phyloP scores from a whole-genome alignment of 2,329 filamentous ascomycete genomes.

The Pseudogymnoascus sp. region DNA sequence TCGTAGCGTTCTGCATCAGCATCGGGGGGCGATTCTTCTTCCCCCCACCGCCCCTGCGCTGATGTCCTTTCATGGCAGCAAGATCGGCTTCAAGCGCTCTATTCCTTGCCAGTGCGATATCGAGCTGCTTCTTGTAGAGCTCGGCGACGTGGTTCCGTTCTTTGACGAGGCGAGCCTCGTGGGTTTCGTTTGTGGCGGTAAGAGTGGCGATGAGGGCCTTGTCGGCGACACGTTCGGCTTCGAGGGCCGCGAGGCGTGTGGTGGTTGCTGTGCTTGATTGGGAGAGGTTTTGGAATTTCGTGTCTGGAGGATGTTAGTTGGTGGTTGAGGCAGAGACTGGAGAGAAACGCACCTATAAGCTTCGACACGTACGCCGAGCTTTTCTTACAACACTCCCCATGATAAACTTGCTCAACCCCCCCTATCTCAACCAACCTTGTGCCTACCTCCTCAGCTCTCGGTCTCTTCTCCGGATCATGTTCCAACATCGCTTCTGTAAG shows the following conservation, averaged over 20 bases:
- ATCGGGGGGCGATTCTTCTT: conserved; percentile 12
- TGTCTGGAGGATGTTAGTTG: conserved; percentile 14
- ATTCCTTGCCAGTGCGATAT: conserved; percentile 13
- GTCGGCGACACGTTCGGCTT: conserved; percentile 14
- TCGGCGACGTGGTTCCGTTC: conserved; percentile 19
- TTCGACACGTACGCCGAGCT: conserved; percentile 27
- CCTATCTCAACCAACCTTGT: conserved; percentile 37
- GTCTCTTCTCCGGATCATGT: conserved; percentile 40
- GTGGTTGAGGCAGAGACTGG: background rate
- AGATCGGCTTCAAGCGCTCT: conserved; percentile 14
- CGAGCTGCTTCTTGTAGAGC: conserved; percentile 17
- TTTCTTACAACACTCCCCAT: conserved; percentile 37
- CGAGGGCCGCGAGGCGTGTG: conserved; percentile 10
- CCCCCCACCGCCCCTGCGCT: conserved; percentile 15
- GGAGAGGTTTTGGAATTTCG: conserved; percentile 16
- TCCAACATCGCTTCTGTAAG: conserved; percentile 46
- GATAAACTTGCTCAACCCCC: conserved; percentile 40
- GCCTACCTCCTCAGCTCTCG: conserved; percentile 42
- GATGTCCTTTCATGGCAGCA: conserved; percentile 1
- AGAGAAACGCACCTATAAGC: conserved; percentile 27
- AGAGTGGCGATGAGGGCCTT: conserved; percentile 17
- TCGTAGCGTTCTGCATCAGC: background rate
- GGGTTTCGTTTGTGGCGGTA: conserved; percentile 15
- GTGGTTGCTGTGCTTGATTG: conserved; percentile 11
- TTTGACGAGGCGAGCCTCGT: conserved; percentile 17